A percentile compares a stretch with the other conserved stretches of the same genome.
Evolutionary conservation across 805 yeast genomes (phyloP).

Genomic region (Danielia reshetovae): DNA sequence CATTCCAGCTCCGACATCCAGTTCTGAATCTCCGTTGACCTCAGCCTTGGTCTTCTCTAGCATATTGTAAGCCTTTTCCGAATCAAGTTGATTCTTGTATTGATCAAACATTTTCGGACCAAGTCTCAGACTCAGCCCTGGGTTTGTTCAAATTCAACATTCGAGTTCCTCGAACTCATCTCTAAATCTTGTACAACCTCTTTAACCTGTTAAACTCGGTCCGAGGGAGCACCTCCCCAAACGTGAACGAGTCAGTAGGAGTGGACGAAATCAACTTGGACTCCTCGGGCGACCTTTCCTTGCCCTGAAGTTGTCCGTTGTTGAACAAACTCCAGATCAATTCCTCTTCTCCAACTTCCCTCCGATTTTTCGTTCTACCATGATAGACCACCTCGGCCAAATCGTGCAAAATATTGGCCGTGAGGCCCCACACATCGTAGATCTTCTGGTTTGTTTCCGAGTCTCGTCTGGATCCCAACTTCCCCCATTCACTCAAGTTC

Average conservation of each 20-base stretch:
- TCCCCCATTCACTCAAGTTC: slow-evolving; percentile 33
- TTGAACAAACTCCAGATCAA: slow-evolving; percentile 54
- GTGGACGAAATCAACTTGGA: slow-evolving; percentile 39
- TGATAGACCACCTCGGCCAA: slow-evolving; percentile 51
- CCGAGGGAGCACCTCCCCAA: slow-evolving; percentile 42
- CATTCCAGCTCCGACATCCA: too few relatives aligned
- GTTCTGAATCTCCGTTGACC: too few relatives aligned
- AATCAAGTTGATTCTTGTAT: too few relatives aligned
- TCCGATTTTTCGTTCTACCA: neutral
- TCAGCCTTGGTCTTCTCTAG: too few relatives aligned
- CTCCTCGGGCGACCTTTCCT: slow-evolving; percentile 52
- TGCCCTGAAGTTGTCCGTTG: slow-evolving; percentile 46
- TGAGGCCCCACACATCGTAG: slow-evolving; percentile 79
- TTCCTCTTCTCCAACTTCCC: slow-evolving; percentile 59
- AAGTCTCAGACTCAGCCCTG: too few relatives aligned
- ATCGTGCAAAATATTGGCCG: slow-evolving; percentile 76
- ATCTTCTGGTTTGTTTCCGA: slow-evolving; percentile 41
- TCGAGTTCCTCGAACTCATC: too few relatives aligned
- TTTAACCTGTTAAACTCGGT: slow-evolving; percentile 42
- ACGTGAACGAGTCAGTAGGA: slow-evolving; percentile 17
- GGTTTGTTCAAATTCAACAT: too few relatives aligned
- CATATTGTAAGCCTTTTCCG: too few relatives aligned
- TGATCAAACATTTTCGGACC: too few relatives aligned
- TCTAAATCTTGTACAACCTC: slow-evolving; percentile 31
- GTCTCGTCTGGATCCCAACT: slow-evolving; percentile 35